Evolutionary conservation across 2,329 filamentous ascomycete genomes (phyloP).

Genomic region (Diaporthe ampelina): DNA sequence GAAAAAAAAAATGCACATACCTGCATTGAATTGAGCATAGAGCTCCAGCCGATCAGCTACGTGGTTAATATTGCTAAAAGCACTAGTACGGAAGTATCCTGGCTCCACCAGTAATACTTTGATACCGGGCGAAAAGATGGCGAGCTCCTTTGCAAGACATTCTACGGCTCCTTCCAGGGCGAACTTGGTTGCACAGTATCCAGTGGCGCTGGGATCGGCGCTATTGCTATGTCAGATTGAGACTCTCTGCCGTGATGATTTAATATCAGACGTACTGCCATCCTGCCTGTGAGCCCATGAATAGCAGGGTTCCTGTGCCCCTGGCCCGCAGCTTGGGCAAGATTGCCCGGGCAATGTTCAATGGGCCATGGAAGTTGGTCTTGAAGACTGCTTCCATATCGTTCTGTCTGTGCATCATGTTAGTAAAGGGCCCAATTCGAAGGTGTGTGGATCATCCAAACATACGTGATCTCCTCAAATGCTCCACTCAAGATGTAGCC

Average conservation of each 20-base stretch:
- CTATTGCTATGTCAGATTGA: neutral
- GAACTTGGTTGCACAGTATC: slow-evolving; percentile 52
- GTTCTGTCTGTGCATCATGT: slow-evolving; percentile 42
- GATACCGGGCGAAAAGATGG: slow-evolving; percentile 50
- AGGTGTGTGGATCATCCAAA: neutral
- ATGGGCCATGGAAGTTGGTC: slow-evolving; percentile 56
- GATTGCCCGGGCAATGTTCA: slow-evolving; percentile 53
- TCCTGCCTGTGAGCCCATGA: slow-evolving; percentile 53
- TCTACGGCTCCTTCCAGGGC: slow-evolving; percentile 52
- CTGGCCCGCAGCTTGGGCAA: slow-evolving; percentile 51
- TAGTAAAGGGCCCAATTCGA: neutral
- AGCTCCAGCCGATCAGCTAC: slow-evolving; percentile 45
- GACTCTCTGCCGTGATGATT: too few species aligned
- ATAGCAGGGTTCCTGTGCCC: slow-evolving; percentile 50
- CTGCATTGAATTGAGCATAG: slow-evolving; percentile 51
- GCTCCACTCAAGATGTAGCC: slow-evolving; percentile 48
- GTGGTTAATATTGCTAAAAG: slow-evolving; percentile 53
- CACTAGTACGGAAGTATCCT: slow-evolving; percentile 58
- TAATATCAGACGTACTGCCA: slow-evolving; percentile 45
- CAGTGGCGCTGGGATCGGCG: slow-evolving; percentile 48
- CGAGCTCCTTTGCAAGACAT: slow-evolving; percentile 51
- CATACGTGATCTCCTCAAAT: slow-evolving; percentile 48
- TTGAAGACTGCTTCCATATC: slow-evolving; percentile 48
- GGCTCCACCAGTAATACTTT: slow-evolving; percentile 56
- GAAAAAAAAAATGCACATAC: neutral